Percentiles rank a stretch among this genome's conserved stretches.
Conservation (phyloP, 1,284 basidiomycete species). For the Athelia psychrophila region DNA sequence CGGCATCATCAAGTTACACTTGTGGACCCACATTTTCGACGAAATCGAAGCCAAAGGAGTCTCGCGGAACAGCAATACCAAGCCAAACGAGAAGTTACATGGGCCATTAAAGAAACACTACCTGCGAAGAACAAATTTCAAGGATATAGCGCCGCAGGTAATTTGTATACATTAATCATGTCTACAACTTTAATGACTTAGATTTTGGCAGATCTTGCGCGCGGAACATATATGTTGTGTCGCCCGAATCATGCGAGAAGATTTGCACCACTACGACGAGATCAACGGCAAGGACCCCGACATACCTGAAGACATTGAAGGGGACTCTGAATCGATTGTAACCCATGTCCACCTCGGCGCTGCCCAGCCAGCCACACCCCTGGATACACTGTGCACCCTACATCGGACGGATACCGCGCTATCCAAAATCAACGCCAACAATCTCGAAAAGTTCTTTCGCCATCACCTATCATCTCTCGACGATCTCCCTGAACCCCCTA, state of each 20-base stretch:
- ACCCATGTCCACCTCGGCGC: background rate
- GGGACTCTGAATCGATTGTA: background rate
- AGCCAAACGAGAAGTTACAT: constrained; percentile 30
- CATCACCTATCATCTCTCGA: too few species aligned
- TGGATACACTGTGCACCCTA: constrained; percentile 11
- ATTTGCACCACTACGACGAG: constrained; percentile 8
- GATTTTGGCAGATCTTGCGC: constrained; percentile 18
- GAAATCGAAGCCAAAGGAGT: constrained; percentile 33
- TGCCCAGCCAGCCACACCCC: background rate
- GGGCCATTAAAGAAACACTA: constrained; percentile 26
- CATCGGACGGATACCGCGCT: constrained; percentile 5
- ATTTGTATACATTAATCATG: constrained; percentile 1
- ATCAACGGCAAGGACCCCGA: constrained; percentile 9
- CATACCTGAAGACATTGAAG: constrained; percentile 1
- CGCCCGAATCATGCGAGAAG: constrained; percentile 9
- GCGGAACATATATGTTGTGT: constrained; percentile 18
- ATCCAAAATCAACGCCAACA: too few species aligned
- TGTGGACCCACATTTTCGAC: constrained; percentile 22
- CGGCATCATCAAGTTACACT: constrained; percentile 31
- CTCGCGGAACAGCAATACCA: constrained; percentile 26
- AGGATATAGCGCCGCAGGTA: constrained; percentile 29
- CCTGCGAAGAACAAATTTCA: constrained; percentile 25
- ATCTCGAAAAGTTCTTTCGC: too few species aligned
- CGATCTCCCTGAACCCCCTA: too few species aligned
- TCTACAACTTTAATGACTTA: constrained; percentile 1